Evolutionary conservation across 2,329 filamentous ascomycete genomes (phyloP), one percentile per base, ranked within the genome.

Genomic region (Claviceps fusiformis): DNA sequence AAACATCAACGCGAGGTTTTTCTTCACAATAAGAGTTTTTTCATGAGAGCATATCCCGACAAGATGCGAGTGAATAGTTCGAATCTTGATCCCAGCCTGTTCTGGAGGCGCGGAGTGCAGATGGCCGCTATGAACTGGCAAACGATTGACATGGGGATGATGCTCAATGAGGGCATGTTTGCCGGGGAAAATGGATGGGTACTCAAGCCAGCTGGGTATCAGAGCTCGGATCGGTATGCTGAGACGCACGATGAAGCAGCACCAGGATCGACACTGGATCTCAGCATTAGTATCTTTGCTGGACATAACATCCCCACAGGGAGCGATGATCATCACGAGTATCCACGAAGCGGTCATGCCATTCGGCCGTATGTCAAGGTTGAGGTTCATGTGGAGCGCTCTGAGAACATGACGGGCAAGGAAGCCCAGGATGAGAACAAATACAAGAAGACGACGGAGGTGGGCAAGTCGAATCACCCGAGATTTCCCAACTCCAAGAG

Each of bases 121-220:
- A 97, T 98, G 92, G 91, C 89, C 5, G 92, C 93, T 19, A 79
- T 97, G 68, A 98, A 98, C 68, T 97, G 93, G 92, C 93, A 98
- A 70, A 92, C 86, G 3, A 86, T 91, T 61, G 92, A 97, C 66
- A 82, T 93, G 55, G 88, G 89, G 47, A 95, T 96, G 81, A 95
- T 97, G 76, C 81, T 98, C 66, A 97, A 97, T 65, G 87, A 95
- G 64, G 93, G 87, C 66, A 97, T 98, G 93, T 98, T 97, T 67
- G 88, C 89, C 41, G 87, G 83, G 10, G 86, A 87, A 52, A 74
- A 80, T 46, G 91, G 92, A 45, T 96, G 89, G 87, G 82, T 91
- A 2, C 75, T 93, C 58, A 96, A 96, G 70, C 90, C 91, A 0
- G 67, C 77, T 37, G 85, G 85, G 17, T 93, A 90, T 67, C 84